Evolutionary conservation across 805 yeast species (phyloP).

Genomic region (Myxozyma melibiosi): DNA sequence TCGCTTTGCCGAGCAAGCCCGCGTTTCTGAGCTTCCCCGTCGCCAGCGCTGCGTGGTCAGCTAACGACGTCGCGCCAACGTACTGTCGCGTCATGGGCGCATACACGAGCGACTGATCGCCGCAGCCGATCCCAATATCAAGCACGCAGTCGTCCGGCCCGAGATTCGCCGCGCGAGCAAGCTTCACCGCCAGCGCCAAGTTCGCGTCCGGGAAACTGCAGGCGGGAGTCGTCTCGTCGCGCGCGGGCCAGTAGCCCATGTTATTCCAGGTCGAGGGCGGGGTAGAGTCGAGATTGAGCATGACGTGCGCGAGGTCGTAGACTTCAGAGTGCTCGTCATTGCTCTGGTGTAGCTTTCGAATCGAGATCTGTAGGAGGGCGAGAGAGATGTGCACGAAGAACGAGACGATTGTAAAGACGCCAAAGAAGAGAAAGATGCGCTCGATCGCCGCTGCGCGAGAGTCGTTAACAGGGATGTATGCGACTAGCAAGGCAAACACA

Average conservation of each 20-base stretch:
- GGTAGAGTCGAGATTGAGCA: conserved; percentile 21
- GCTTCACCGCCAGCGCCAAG: conserved; percentile 13
- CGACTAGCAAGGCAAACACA: conserved; percentile 1
- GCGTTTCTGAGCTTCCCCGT: background rate
- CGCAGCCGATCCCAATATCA: conserved; percentile 32
- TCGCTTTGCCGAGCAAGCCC: background rate
- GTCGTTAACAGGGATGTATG: background rate
- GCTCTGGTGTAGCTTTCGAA: background rate
- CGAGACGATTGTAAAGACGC: conserved; percentile 11
- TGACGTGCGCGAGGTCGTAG: conserved; percentile 25
- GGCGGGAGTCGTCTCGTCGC: background rate
- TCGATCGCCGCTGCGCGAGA: conserved; percentile 1
- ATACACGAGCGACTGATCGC: conserved; percentile 28
- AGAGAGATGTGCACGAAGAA: background rate
- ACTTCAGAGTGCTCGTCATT: conserved; percentile 4
- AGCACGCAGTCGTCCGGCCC: conserved; percentile 9
- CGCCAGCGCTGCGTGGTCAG: conserved; percentile 17
- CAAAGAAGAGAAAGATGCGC: conserved; percentile 20
- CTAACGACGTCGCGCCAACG: conserved; percentile 24
- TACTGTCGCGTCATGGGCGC: conserved; percentile 15
- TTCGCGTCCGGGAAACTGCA: no score
- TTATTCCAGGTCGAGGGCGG: conserved; percentile 28
- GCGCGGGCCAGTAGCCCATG: conserved; percentile 28
- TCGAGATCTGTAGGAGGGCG: background rate
- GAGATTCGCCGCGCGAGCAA: conserved; percentile 16